Evolutionary conservation across 2,329 filamentous ascomycete genomes (phyloP).

Genomic region (Pochonia chlamydosporia): DNA sequence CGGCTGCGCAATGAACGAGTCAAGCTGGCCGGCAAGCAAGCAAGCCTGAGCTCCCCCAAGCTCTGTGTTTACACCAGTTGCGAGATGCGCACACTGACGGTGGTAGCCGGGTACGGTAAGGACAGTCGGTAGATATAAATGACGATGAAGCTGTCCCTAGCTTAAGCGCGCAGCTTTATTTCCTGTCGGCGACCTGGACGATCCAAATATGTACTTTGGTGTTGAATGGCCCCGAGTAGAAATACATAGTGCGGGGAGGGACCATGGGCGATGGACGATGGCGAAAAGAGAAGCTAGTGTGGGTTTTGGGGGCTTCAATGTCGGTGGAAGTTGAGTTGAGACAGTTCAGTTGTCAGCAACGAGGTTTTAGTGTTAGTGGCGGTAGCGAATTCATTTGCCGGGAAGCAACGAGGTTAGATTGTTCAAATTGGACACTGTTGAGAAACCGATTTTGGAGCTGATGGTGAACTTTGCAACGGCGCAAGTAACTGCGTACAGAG

Average conservation of each 20-base stretch:
- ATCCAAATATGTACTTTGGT: constrained; percentile 1
- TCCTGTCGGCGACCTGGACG: not conserved
- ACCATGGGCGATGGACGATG: not conserved
- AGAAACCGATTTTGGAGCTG: too few species aligned
- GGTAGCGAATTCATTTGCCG: not conserved
- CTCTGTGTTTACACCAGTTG: too few species aligned
- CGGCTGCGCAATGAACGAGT: too few species aligned
- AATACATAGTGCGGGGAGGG: constrained; percentile 5
- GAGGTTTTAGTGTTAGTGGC: not conserved
- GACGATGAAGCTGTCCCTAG: not conserved
- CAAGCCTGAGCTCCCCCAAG: not conserved
- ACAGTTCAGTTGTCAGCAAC: not conserved
- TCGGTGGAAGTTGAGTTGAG: too few species aligned
- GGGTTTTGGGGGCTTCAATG: not conserved
- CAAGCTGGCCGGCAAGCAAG: too few species aligned
- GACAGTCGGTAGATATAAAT: not conserved
- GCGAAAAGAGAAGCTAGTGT: not conserved
- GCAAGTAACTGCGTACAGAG: too few species aligned
- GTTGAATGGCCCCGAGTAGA: not conserved
- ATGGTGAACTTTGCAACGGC: too few species aligned
- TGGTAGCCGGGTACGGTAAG: not conserved
- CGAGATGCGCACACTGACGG: not conserved
- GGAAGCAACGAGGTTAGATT: not conserved
- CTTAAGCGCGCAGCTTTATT: not conserved
- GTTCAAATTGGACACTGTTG: not conserved